Evolutionary conservation across 495 filamentous ascomycete species (phyloP).

Genomic region (Neurospora sp.): DNA sequence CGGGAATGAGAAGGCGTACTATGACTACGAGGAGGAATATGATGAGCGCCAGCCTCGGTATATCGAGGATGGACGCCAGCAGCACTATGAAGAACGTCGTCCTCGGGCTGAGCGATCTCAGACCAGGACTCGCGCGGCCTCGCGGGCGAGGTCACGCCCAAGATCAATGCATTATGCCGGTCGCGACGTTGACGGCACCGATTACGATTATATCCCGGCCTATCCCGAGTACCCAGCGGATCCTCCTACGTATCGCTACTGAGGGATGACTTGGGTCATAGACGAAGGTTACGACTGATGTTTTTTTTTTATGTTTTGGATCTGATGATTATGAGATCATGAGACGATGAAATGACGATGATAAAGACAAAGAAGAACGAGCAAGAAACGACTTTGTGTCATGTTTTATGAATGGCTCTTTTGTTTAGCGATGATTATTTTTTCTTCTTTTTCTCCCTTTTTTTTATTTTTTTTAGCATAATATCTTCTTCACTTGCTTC

Average conservation of each 20-base stretch:
- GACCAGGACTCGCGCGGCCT: constrained; percentile 27
- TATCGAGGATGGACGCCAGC: constrained; percentile 10
- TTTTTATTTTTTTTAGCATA: constrained; percentile 1
- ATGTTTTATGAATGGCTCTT: background rate
- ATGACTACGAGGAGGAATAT: constrained; percentile 31
- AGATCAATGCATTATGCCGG: constrained; percentile 17
- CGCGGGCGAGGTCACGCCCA: constrained; percentile 33
- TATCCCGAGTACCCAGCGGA: constrained; percentile 5
- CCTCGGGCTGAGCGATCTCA: constrained; percentile 31
- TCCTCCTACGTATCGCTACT: background rate
- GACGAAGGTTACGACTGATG: background rate
- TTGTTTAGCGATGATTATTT: background rate
- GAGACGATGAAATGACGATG: constrained; percentile 7
- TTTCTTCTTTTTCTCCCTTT: background rate
- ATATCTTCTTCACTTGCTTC: background rate
- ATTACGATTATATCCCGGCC: constrained; percentile 10
- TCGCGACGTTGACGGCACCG: background rate
- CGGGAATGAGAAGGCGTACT: constrained; percentile 32
- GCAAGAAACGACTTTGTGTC: background rate
- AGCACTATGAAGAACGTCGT: constrained; percentile 23
- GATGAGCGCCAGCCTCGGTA: constrained; percentile 33
- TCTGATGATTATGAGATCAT: background rate
- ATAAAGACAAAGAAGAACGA: constrained; percentile 5
- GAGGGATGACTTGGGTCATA: background rate
- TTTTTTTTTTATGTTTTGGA: background rate